phyloP scores from a whole-genome alignment of 2,329 filamentous ascomycete species.

The Diaporthe capsici region DNA sequence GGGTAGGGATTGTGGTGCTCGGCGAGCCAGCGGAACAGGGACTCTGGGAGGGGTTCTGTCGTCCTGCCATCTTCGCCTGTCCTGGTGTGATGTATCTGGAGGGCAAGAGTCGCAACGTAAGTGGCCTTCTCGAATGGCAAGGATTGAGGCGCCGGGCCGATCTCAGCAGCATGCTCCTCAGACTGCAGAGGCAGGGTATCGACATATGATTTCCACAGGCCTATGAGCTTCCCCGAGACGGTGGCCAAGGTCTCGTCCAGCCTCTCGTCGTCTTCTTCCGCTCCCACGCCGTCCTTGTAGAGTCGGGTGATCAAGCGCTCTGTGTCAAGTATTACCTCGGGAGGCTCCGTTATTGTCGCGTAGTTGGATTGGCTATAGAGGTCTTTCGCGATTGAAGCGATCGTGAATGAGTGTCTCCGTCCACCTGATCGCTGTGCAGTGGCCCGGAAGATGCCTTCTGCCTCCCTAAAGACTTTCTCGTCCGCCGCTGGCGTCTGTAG shows the following conservation, averaged over 20 bases:
- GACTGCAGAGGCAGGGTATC: slow-evolving; percentile 63
- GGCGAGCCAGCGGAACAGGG: slow-evolving; percentile 87
- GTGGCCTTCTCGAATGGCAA: slow-evolving; percentile 81
- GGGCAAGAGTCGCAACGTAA: slow-evolving; percentile 82
- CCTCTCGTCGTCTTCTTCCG: slow-evolving; percentile 68
- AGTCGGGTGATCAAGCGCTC: slow-evolving; percentile 78
- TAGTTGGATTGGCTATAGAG: slow-evolving; percentile 72
- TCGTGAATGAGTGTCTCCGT: slow-evolving; percentile 69
- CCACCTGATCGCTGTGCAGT: slow-evolving; percentile 62
- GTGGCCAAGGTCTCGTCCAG: slow-evolving; percentile 70
- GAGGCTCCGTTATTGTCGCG: slow-evolving; percentile 76
- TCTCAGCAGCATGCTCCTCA: slow-evolving; percentile 70
- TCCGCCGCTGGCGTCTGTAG: slow-evolving; percentile 69
- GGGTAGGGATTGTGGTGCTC: slow-evolving; percentile 80
- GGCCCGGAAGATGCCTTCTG: slow-evolving; percentile 68
- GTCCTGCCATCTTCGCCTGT: slow-evolving; percentile 54
- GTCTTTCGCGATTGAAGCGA: slow-evolving; percentile 80
- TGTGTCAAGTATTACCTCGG: slow-evolving; percentile 80
- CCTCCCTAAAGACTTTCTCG: slow-evolving; percentile 66
- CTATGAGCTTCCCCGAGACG: slow-evolving; percentile 65
- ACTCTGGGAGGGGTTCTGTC: slow-evolving; percentile 75
- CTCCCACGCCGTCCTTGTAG: slow-evolving; percentile 73
- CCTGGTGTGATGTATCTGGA: slow-evolving; percentile 82
- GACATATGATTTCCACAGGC: slow-evolving; percentile 69
- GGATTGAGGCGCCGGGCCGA: slow-evolving; percentile 75